Evolutionary conservation across 2,329 filamentous ascomycete genomes (phyloP).

Genomic region (Hawksworthiomyces lignivorus): DNA sequence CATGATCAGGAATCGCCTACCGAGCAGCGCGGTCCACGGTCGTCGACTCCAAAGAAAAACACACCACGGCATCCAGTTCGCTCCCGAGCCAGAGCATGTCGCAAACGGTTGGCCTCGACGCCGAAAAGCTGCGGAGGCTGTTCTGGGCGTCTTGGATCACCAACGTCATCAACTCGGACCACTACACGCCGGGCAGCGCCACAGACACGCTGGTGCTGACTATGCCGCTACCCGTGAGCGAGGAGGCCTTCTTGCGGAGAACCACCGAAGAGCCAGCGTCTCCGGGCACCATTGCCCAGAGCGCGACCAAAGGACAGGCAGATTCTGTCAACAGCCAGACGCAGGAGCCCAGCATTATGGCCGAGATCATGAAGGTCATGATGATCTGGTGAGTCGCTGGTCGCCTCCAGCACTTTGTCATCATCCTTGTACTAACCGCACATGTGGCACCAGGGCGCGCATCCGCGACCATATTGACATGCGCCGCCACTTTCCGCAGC

Average conservation of each 20-base stretch:
- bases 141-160: slow-evolving; percentile 1
- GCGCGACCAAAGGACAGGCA: too few relatives aligned
- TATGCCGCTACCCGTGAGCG: neutral
- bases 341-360: neutral
- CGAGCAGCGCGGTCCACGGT: too few relatives aligned
- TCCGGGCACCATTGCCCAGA: too few relatives aligned
- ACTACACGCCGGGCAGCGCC: neutral
- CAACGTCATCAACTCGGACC: slow-evolving; percentile 3
- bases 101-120: neutral
- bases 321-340: too few relatives aligned
- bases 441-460: neutral
- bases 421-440: too few relatives aligned
- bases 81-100: neutral
- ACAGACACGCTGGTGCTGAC: slow-evolving; percentile 1
- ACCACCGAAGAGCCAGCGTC: neutral
- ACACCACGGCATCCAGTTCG: too few relatives aligned
- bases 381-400: neutral
- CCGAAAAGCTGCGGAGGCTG: neutral
- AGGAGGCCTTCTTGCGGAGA: neutral
- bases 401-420: neutral
- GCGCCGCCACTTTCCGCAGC: neutral
- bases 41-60: too few relatives aligned
- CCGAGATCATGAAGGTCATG: slow-evolving; percentile 2
- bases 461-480: slow-evolving; percentile 1
- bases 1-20: too few relatives aligned